These are phyloP conservation scores for Ogataea philodendri DNA, from an alignment of 805 yeast genomes.

Conservation along the genomic window DNA sequence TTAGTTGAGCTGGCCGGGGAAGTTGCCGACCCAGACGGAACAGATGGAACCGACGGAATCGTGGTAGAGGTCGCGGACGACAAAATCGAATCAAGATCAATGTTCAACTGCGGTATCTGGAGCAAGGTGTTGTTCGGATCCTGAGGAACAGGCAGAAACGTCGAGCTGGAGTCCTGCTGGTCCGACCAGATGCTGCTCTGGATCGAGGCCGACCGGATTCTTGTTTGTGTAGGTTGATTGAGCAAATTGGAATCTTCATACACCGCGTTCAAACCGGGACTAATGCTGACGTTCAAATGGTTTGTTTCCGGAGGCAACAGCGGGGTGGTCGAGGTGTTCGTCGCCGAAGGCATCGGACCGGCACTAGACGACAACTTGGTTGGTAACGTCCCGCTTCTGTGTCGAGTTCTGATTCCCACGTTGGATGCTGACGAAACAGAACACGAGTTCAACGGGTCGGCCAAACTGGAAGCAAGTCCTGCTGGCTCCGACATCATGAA, in stretches of 20 bases:
- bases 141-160: constrained; percentile 22
- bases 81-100: constrained; percentile 24
- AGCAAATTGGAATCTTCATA: constrained; percentile 24
- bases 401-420: constrained; percentile 50
- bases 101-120: constrained; percentile 28
- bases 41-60: too few relatives aligned
- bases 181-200: constrained; percentile 62
- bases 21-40: too few relatives aligned
- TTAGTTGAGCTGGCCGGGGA: constrained; percentile 18
- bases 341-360: constrained; percentile 20
- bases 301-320: constrained; percentile 18
- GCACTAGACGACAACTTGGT: constrained; percentile 44
- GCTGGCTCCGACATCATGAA: constrained; percentile 17
- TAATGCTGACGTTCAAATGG: constrained; percentile 19
- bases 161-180: constrained; percentile 17
- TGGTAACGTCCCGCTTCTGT: constrained; percentile 80
- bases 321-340: constrained; percentile 21
- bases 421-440: constrained; percentile 30
- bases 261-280: constrained; percentile 30
- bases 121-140: constrained; percentile 16
- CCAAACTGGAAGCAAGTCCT: constrained; percentile 10
- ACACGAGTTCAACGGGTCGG: constrained; percentile 17
- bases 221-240: constrained; percentile 17
- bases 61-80: constrained; percentile 23
- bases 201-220: constrained; percentile 58